phyloP scores from a whole-genome alignment of 2,329 filamentous ascomycete genomes.

The Stachybotrys chlorohalonatus region DNA sequence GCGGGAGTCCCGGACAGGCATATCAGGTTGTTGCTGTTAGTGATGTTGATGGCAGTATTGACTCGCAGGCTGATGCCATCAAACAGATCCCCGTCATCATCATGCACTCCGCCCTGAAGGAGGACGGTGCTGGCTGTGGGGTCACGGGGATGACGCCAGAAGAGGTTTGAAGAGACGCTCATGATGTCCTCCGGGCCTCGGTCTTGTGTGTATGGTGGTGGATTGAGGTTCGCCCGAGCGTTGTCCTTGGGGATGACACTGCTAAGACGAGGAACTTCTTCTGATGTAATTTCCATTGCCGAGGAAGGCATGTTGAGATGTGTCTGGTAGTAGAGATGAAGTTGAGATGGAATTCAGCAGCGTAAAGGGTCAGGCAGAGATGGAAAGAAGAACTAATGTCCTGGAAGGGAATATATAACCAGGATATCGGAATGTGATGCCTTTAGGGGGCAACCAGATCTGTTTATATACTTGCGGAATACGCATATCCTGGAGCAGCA shows the following conservation, averaged over 20 bases:
- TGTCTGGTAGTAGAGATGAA: not conserved
- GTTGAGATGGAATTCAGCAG: not conserved
- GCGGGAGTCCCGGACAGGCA: slow-evolving; percentile 29
- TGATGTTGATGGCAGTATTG: slow-evolving; percentile 36
- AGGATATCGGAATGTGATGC: not conserved
- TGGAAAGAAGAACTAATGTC: not conserved
- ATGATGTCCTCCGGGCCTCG: not conserved
- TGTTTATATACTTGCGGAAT: not conserved
- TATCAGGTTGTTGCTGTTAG: slow-evolving; percentile 39
- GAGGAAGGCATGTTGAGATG: not conserved
- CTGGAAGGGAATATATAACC: not conserved
- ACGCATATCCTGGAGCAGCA: too few relatives aligned
- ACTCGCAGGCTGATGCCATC: slow-evolving; percentile 33
- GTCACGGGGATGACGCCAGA: not conserved
- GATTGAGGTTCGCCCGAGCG: not conserved
- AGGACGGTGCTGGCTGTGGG: not conserved
- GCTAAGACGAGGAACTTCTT: not conserved
- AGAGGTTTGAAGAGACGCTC: not conserved
- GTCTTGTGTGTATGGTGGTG: not conserved
- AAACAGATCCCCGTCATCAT: slow-evolving; percentile 6
- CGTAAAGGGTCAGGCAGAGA: not conserved
- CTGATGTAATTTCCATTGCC: not conserved
- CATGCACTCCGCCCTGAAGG: not conserved
- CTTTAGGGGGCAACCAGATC: not conserved
- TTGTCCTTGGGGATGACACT: not conserved